These are phyloP conservation scores for Candida pseudofarinosa DNA, from an alignment of 805 yeast species.

Conservation along the genomic window DNA sequence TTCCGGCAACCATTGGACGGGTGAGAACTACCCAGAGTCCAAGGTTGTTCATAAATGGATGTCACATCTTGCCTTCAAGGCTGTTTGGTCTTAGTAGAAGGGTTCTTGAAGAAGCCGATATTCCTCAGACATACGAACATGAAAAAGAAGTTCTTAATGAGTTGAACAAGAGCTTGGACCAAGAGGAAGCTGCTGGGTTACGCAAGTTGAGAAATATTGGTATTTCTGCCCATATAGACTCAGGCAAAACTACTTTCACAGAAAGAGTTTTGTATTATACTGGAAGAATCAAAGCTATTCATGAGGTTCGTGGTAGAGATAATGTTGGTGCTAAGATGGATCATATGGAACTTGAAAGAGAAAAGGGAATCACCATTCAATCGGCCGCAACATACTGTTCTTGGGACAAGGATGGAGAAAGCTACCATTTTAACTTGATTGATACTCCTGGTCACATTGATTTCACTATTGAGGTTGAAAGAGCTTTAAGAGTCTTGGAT, in stretches of 20 bases:
- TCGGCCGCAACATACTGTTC: constrained; percentile 98
- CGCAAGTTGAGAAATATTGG: constrained; percentile 85
- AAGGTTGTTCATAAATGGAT: background rate
- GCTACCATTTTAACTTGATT: constrained; percentile 87
- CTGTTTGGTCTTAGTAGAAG: constrained; percentile 4
- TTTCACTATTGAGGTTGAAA: constrained; percentile 96
- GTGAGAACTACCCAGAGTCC: background rate
- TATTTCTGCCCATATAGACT: constrained; percentile 96
- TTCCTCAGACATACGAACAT: constrained; percentile 57
- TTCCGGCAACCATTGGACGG: background rate
- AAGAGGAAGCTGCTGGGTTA: constrained; percentile 49
- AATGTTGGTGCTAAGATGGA: constrained; percentile 99
- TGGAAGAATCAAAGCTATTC: constrained; percentile 94
- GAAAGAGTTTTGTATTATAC: constrained; percentile 96
- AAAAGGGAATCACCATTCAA: constrained; percentile 97
- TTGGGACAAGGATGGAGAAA: constrained; percentile 72
- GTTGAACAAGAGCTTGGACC: constrained; percentile 44
- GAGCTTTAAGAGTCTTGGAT: constrained; percentile 96
- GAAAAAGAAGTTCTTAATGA: constrained; percentile 67
- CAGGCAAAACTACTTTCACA: constrained; percentile 97
- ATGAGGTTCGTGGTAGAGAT: constrained; percentile 95
- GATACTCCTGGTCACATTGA: constrained; percentile 99
- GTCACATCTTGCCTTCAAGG: background rate
- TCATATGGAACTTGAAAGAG: constrained; percentile 97
- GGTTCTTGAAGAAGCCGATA: constrained; percentile 7